phyloP scores from a whole-genome alignment of 257 asterid species.

The Henckelia pumila region DNA sequence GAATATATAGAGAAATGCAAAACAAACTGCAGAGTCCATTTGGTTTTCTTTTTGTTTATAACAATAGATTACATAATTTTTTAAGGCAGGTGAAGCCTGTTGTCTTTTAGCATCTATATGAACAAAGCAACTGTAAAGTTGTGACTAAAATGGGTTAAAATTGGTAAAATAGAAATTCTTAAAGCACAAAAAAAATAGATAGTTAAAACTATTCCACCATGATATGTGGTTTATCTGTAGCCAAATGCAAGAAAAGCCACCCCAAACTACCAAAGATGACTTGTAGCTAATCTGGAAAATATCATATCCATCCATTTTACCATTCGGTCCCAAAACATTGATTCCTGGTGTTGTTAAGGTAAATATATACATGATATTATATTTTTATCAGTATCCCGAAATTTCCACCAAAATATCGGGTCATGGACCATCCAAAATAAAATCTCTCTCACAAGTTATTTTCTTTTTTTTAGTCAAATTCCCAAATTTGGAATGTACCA shows the following conservation, averaged over 20 bases:
- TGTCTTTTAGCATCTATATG: neutral
- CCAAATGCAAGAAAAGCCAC: neutral
- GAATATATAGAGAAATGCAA: conserved; percentile 13
- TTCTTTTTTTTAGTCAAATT: no score
- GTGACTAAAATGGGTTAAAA: neutral
- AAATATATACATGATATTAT: no score
- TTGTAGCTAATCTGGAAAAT: neutral
- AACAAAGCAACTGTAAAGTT: neutral
- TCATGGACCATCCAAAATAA: neutral
- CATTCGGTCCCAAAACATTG: neutral
- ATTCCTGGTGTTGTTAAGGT: neutral
- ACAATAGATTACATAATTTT: no score
- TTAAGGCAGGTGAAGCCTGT: neutral
- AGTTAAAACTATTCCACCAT: neutral
- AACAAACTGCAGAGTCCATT: conserved; percentile 11
- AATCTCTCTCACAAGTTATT: neutral
- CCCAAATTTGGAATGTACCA: no score
- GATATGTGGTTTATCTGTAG: neutral
- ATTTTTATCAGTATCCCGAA: neutral
- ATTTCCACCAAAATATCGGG: neutral
- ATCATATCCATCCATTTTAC: neutral
- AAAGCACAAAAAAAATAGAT: neutral
- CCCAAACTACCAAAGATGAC: neutral
- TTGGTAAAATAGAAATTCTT: neutral
- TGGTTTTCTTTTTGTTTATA: conserved; percentile 6